Evolutionary conservation across 2,329 filamentous ascomycete species (phyloP).

Genomic region (Fusarium sacchari): DNA sequence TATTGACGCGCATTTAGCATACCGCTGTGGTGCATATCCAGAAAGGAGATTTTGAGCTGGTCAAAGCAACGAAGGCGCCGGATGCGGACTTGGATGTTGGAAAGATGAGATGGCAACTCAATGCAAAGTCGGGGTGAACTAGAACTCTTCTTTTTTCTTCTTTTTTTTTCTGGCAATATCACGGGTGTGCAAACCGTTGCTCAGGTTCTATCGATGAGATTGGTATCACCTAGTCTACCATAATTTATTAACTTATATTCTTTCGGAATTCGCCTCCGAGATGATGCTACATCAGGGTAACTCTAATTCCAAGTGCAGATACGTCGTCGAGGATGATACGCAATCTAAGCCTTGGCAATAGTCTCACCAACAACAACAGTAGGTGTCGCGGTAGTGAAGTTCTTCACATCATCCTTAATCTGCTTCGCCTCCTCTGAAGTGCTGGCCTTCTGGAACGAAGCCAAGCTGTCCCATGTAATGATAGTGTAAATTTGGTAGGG

Average conservation of each 20-base stretch:
- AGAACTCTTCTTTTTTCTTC: fast-evolving
- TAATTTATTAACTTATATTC: neutral
- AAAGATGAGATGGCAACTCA: constrained; percentile 4
- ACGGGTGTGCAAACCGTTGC: fast-evolving
- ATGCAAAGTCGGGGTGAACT: neutral
- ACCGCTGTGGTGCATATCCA: neutral
- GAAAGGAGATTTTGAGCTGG: constrained; percentile 7
- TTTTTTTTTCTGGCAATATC: neutral
- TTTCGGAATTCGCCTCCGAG: fast-evolving
- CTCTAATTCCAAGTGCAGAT: too few relatives aligned
- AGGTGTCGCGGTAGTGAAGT: constrained; percentile 2
- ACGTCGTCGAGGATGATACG: too few relatives aligned
- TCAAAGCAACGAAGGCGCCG: neutral
- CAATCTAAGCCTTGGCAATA: neutral
- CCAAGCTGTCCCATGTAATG: constrained; percentile 11
- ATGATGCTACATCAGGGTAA: fast-evolving
- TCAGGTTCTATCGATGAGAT: neutral
- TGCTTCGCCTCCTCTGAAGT: constrained; percentile 1
- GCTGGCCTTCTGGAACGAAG: constrained; percentile 14
- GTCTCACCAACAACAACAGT: neutral
- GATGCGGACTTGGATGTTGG: constrained; percentile 5
- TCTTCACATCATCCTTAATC: constrained; percentile 3
- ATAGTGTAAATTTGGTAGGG: constrained; percentile 5
- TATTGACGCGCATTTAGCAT: neutral
- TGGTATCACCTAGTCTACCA: neutral